Percentiles rank a stretch among this genome's conserved stretches.
Evolutionary conservation across 352 stramenopile species (phyloP).

Genomic region (Phytophthora hibernalis): DNA sequence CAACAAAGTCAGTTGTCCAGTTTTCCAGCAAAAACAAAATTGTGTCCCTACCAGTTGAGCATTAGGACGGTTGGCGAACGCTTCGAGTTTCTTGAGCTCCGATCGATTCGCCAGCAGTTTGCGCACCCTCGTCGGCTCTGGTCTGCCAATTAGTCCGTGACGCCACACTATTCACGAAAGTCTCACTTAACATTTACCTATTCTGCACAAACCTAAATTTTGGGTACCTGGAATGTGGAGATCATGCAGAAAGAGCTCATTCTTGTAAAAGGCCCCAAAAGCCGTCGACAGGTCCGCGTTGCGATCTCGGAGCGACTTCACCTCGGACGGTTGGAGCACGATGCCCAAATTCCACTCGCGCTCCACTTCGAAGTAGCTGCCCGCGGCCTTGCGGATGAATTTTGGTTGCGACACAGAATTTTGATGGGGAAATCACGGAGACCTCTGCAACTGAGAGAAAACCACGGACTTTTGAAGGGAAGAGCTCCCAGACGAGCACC

Average conservation of each 20-base stretch:
- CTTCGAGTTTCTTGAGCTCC: conserved; percentile 81
- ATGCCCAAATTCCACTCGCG: conserved; percentile 82
- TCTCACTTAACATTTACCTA: conserved; percentile 19
- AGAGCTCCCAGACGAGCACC: conserved; percentile 3
- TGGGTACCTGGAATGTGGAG: conserved; percentile 74
- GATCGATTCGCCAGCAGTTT: conserved; percentile 80
- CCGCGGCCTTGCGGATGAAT: conserved; percentile 57
- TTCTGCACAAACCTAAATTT: not conserved
- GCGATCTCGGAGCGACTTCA: conserved; percentile 73
- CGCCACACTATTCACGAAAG: conserved; percentile 64
- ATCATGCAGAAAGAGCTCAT: conserved; percentile 80
- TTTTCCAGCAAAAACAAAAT: not conserved
- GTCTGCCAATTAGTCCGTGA: conserved; percentile 75
- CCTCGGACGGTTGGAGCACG: conserved; percentile 73
- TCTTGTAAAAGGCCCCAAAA: conserved; percentile 78
- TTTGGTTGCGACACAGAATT: conserved; percentile 70
- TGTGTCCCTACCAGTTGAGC: conserved; percentile 64
- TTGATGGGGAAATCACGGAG: conserved; percentile 71
- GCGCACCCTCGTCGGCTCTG: conserved; percentile 69
- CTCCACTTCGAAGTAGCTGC: conserved; percentile 64
- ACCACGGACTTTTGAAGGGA: conserved; percentile 10
- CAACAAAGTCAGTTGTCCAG: not conserved
- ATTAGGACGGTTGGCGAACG: conserved; percentile 66
- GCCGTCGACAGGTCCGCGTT: conserved; percentile 79
- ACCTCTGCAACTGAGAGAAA: conserved; percentile 23